Base-by-base conservation (phyloP, 2,329 filamentous ascomycete genomes). In the Calonectria henricotiae region DNA sequence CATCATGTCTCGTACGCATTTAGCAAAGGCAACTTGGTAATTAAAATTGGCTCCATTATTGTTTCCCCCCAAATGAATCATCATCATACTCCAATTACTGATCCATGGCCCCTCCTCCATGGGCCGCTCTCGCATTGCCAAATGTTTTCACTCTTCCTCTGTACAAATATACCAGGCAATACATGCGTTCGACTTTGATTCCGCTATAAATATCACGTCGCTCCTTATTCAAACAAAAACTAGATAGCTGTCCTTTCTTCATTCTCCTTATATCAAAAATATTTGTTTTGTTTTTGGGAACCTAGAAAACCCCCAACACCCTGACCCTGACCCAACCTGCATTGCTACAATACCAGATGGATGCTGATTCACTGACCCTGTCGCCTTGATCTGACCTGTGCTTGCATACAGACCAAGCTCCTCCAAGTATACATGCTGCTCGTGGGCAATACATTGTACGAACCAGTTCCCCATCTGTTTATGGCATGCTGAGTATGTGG, bases 151-250 rank as follows among this genome's bases (percentile, higher is more conserved):
- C 68, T 66, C 62, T 64, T 71, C 67, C 73, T 67, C 65, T 66
- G 71, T 69, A 70, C 73, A 76, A 61, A 71, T 65, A 61, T 67
- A 64, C 44, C 68, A 63, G 63, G 74, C 67, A 47, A 67, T 74
- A 72, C 66, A 74, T 72, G 60, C 37, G 61, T 62, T 67, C 60
- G 39, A 44, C 35, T 58, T 37, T 62, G 49, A 61, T 71, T 67
- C 58, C 70, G 43, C 51, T 60, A 62, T 63, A 39, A 69, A 60
- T 37, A 55, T 67, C 39, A 54, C 62, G 60, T 72, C 55, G 69
- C 44, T 51, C 67, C 68, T 46, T 73, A 67, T 72, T 72, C 70
- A 54, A 61, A 46, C 13, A 35, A 37, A 69, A 51, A 27, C 43
- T 47, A 27, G 20, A 60, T 43, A 54, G 8, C 44, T 41, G 35